Conservation (phyloP, 768 basidiomycete species). For the Kockovaella imperatae region DNA sequence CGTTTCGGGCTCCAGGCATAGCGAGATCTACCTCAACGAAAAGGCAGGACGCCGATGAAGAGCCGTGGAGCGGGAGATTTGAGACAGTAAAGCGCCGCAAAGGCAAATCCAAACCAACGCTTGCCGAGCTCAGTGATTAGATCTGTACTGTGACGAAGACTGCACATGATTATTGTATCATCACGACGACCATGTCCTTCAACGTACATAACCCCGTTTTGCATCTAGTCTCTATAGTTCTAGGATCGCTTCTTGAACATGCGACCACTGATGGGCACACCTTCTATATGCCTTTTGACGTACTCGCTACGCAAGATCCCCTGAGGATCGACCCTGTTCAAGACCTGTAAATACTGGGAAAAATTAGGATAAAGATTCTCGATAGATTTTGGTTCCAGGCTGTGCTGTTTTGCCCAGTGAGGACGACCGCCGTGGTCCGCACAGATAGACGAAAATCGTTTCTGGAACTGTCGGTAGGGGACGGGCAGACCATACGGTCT, state of each 20-base stretch:
- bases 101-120: neutral
- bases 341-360: constrained; percentile 62
- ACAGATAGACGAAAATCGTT: constrained; percentile 65
- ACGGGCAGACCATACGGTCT: constrained; percentile 81
- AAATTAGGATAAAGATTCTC: constrained; percentile 70
- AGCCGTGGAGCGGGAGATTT: constrained; percentile 30
- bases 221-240: neutral
- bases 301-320: constrained; percentile 80
- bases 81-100: constrained; percentile 4
- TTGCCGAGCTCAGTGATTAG: constrained; percentile 31
- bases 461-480: constrained; percentile 71
- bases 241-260: constrained; percentile 48
- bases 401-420: constrained; percentile 94
- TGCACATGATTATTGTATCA: neutral
- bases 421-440: constrained; percentile 67
- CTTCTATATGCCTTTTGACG: constrained; percentile 76
- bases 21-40: neutral
- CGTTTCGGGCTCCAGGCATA: neutral
- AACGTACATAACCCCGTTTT: neutral
- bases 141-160: neutral
- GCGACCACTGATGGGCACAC: constrained; percentile 49
- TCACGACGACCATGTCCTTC: neutral
- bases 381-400: constrained; percentile 58
- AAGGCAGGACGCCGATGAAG: constrained; percentile 18
- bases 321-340: constrained; percentile 59